A percentile compares a stretch with the other conserved stretches of the same genome.
Evolutionary conservation across 495 filamentous ascomycete species (phyloP).

Genomic region (Hyaloscypha variabilis): DNA sequence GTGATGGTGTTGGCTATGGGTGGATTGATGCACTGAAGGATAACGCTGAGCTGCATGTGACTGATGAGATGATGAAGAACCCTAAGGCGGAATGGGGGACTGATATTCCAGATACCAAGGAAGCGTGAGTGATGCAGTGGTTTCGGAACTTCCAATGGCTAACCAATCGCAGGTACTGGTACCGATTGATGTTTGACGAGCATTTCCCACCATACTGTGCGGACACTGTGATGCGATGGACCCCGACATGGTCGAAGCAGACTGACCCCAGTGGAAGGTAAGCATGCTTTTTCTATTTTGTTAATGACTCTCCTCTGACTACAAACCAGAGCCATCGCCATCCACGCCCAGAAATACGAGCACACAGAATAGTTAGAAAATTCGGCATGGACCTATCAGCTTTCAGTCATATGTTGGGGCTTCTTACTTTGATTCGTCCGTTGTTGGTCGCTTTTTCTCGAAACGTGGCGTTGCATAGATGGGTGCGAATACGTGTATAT

Average conservation of each 20-base stretch:
- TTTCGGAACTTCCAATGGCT: slow-evolving; percentile 4
- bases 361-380: slow-evolving; percentile 31
- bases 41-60: slow-evolving; percentile 82
- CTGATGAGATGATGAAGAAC: slow-evolving; percentile 95
- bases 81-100: slow-evolving; percentile 92
- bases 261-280: slow-evolving; percentile 80
- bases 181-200: slow-evolving; percentile 97
- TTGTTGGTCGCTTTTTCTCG: not conserved
- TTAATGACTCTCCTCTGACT: slow-evolving; percentile 18
- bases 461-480: slow-evolving; percentile 7
- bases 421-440: not conserved
- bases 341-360: slow-evolving; percentile 70
- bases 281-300: not conserved
- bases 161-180: slow-evolving; percentile 74
- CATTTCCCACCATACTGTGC: slow-evolving; percentile 93
- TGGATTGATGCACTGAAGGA: slow-evolving; percentile 99
- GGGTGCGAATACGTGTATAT: slow-evolving; percentile 29
- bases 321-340: slow-evolving; percentile 64
- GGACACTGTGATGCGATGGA: slow-evolving; percentile 93
- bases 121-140: slow-evolving; percentile 67
- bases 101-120: slow-evolving; percentile 93
- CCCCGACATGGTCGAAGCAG: slow-evolving; percentile 96
- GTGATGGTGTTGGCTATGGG: slow-evolving; percentile 96
- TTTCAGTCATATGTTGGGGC: not conserved
- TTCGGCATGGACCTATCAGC: not conserved